Evolutionary conservation across 495 filamentous ascomycete genomes (phyloP), one percentile per base, ranked within the genome.

Genomic region (Podospora australis): DNA sequence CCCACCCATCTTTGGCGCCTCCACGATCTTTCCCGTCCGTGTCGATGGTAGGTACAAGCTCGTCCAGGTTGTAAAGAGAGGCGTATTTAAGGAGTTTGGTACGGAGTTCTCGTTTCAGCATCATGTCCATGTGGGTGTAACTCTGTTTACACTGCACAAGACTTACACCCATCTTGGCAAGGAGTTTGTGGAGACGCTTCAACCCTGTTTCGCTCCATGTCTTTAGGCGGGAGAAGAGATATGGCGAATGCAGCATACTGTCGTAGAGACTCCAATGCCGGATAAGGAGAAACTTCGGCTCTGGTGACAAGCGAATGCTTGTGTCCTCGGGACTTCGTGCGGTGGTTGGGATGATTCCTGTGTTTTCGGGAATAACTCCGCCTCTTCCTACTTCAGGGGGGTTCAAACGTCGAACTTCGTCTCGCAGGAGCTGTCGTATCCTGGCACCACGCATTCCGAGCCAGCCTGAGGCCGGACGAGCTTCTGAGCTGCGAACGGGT

Each of bases 101-200:
- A n/a, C 90, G 82, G 19, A 98, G 70, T 10, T 85, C 86, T 19
- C 87, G 82, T 67, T 98, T 98, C 29, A 98, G 70, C 59, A 92
- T 82, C 86, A 97, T 91, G 62, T 98, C 94, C 89, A 98, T 96
- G 66, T 98, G 92, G 2, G 90, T 87, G 63, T 98, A 98, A 58
- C 78, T 90, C 63, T 96, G 90, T 53, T 88, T 88, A 68, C 90
- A 95, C 71, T 97, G 91, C 16, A 79, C 85, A 24, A 97, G 71
- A 64, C 86, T 90, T 55, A 98, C 87, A 20, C 92, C 92, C 94
- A 98, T 98, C 65, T 96, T 98, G 26, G 92, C 92, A 9, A 98
- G 75, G 1, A 98, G 75, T 60, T 96, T 96, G 66, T 97, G 88
- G n/a, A 98, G 71, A 30, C 91, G 80, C 63, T 95, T 95, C 19